These are phyloP conservation scores for Neonectria ditissima DNA, from an alignment of 2,329 filamentous ascomycete species.

Conservation along the genomic window DNA sequence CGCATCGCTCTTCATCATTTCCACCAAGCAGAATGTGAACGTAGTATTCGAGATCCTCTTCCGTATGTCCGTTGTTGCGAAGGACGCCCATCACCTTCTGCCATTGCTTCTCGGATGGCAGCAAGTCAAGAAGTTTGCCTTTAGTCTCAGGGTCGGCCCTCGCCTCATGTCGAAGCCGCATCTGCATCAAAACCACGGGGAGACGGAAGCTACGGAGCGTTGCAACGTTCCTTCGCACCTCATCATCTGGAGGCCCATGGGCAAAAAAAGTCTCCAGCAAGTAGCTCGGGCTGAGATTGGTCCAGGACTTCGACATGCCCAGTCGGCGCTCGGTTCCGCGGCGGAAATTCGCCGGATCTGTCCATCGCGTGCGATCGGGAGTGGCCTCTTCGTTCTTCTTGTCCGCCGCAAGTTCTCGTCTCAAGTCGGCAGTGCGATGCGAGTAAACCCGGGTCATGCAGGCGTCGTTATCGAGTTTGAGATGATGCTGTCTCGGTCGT, in stretches of 20 bases:
- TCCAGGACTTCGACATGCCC: constrained; percentile 38
- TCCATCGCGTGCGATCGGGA: constrained; percentile 9
- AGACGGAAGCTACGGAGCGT: constrained; percentile 44
- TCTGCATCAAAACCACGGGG: constrained; percentile 49
- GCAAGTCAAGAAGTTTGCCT: constrained; percentile 36
- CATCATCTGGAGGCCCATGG: constrained; percentile 13
- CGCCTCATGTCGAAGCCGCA: constrained; percentile 44
- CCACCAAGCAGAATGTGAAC: constrained; percentile 46
- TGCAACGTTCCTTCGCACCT: constrained; percentile 37
- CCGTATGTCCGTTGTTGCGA: constrained; percentile 36
- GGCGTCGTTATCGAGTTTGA: constrained; percentile 5
- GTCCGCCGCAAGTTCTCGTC: constrained; percentile 25
- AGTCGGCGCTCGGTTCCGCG: constrained; percentile 35
- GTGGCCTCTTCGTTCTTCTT: constrained; percentile 17
- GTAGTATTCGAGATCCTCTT: constrained; percentile 42
- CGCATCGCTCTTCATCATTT: constrained; percentile 49
- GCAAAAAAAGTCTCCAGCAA: constrained; percentile 42
- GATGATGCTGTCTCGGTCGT: background rate
- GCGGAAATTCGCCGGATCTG: constrained; percentile 9
- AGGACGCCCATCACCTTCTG: constrained; percentile 34
- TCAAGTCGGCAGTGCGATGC: constrained; percentile 7
- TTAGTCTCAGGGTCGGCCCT: constrained; percentile 27
- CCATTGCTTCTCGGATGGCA: constrained; percentile 44
- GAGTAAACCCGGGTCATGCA: background rate
- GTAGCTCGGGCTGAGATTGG: constrained; percentile 39